Percentiles rank a stretch among this genome's conserved stretches.
Evolutionary conservation across 2,329 filamentous ascomycete genomes (phyloP).

Genomic region (Ophidiomyces ophidiicola): DNA sequence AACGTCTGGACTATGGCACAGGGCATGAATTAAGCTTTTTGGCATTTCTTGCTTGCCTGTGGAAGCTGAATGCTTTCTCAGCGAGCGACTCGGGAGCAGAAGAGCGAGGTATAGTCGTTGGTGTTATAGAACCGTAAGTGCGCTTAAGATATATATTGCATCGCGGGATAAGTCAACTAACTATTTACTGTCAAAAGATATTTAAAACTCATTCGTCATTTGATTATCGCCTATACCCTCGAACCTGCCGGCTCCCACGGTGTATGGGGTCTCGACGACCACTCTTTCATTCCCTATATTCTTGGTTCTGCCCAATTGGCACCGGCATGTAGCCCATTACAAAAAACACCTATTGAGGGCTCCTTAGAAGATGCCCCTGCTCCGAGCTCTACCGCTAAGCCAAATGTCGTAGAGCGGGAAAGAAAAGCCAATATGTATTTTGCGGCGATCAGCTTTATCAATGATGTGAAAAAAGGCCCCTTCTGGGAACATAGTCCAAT

Average conservation of each 20-base stretch:
- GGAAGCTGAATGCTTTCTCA: conserved; percentile 75
- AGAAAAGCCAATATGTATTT: conserved; percentile 75
- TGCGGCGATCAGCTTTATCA: conserved; percentile 88
- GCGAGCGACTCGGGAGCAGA: conserved; percentile 42
- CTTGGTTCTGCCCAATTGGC: conserved; percentile 86
- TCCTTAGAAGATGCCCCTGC: conserved; percentile 61
- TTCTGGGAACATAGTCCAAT: conserved; percentile 98
- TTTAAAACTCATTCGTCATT: conserved; percentile 61
- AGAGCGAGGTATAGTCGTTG: conserved; percentile 70
- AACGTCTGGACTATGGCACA: conserved; percentile 87
- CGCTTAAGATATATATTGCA: too few relatives aligned
- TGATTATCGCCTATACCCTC: conserved; percentile 83
- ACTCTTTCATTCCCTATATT: conserved; percentile 87
- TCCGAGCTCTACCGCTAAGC: conserved; percentile 56
- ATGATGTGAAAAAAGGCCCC: conserved; percentile 88
- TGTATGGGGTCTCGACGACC: conserved; percentile 97
- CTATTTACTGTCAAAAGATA: conserved; percentile 44
- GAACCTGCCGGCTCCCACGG: conserved; percentile 94
- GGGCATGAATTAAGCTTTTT: conserved; percentile 93
- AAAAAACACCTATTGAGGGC: conserved; percentile 63
- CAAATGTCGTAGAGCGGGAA: conserved; percentile 52
- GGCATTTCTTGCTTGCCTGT: conserved; percentile 77
- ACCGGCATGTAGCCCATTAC: conserved; percentile 53
- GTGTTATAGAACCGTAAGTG: conserved; percentile 68
- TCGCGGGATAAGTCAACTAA: not conserved